Base-by-base conservation (phyloP, 192 early-diverging fungal species). In the Rhizophagus prolifer region DNA sequence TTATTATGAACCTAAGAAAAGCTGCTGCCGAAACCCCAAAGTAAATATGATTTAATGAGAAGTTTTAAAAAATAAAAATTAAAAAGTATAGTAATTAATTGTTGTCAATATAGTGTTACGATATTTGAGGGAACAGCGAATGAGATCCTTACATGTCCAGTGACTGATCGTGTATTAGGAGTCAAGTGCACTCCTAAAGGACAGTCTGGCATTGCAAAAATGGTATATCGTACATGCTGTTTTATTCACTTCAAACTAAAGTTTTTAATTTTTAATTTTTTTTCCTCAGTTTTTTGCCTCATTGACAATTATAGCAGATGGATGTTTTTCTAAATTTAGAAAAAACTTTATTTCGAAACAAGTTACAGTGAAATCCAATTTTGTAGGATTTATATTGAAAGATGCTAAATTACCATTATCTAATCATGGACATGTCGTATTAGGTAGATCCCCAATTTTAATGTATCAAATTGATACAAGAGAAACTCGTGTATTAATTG, bases 271-370 rank as follows among this genome's bases (percentile, higher is more conserved):
- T 54, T 19, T 13, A 2, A 16, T 63, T 47, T 21, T 28, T 50
- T 9, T 23, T 50, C 19, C 30, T 46, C 25, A 86, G 81, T 86
- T 82, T 46, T 89, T 85, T 81, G 92, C 94, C n/a, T 90, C 92
- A 16, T 84, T 97, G 19, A 94, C 92, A 2, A 85, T 97, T 75
- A 92, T 98, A 26, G 93, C 92, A 26, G 97, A 98, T 80, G 97
- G 97, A n/a, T 93, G 93, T 78, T 94, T 94, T 70, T 97, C 96
- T 76, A 96, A 94, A 82, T 98, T 97, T 81, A 87, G 97, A 50
- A 95, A 92, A 72, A 85, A 93, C 34, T 84, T 88, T 65, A 88
- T 89, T 58, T 64, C 78, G 0, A 89, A 83, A 70, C 79, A 85
- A 19, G 86, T 90, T 26, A 68, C 67, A 2, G 87, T 81, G 30